phyloP scores from a whole-genome alignment of 257 asterid genomes.

The Catharanthus roseus region DNA sequence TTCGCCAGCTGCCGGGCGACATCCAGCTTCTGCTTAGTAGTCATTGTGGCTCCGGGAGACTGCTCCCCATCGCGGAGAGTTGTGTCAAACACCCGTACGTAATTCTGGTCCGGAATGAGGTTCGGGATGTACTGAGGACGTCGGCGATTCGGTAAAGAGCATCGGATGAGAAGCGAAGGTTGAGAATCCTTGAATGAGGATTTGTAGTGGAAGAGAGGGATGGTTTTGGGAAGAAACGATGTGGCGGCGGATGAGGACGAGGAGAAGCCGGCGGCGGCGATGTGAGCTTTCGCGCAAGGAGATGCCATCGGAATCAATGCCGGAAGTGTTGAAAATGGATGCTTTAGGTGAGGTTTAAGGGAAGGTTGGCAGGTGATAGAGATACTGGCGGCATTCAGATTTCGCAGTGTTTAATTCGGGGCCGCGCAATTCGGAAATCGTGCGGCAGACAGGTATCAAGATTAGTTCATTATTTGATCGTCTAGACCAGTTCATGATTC shows the following conservation, averaged over 20 bases:
- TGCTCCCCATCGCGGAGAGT: constrained; percentile 98
- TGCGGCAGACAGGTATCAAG: too few species aligned
- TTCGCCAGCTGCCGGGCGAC: constrained; percentile 80
- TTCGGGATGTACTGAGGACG: constrained; percentile 68
- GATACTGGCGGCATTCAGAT: too few species aligned
- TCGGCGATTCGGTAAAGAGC: constrained; percentile 43
- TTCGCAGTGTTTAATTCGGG: too few species aligned
- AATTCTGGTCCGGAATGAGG: constrained; percentile 73
- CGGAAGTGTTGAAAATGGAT: background rate
- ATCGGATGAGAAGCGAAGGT: constrained; percentile 36
- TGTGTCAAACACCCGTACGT: constrained; percentile 87
- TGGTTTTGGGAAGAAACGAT: constrained; percentile 6
- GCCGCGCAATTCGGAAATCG: too few species aligned
- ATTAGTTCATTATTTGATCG: too few species aligned
- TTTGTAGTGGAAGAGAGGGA: background rate
- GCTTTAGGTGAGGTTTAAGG: too few species aligned
- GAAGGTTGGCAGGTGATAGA: too few species aligned
- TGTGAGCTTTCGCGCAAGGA: background rate
- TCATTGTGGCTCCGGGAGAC: constrained; percentile 99
- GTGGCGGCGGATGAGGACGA: background rate
- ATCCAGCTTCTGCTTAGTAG: constrained; percentile 81
- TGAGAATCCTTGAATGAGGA: background rate
- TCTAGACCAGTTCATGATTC: too few species aligned
- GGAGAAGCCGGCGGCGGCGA: background rate
- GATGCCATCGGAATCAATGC: constrained; percentile 10